phyloP scores from a whole-genome alignment of 176 grass and related monocot species.

The Rhipidocladum racemiflorum region DNA sequence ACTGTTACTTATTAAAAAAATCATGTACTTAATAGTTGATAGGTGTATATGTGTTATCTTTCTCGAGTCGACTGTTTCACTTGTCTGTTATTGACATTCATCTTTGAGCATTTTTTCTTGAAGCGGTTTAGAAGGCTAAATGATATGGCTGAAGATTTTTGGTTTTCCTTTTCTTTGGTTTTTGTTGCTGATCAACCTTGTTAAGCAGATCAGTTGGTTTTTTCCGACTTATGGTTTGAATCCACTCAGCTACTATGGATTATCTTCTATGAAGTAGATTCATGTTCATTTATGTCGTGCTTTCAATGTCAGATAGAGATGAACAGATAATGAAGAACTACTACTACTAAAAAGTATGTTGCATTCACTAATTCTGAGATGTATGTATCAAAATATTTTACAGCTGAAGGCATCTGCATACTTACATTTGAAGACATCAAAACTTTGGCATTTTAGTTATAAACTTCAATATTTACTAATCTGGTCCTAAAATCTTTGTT shows the following conservation, averaged over 20 bases:
- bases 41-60: background rate
- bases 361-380: background rate
- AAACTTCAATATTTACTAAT: slow-evolving; percentile 10
- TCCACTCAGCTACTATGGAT: background rate
- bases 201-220: background rate
- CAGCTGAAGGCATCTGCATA: background rate
- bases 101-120: background rate
- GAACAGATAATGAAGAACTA: slow-evolving; percentile 1
- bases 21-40: background rate
- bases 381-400: too few species aligned
- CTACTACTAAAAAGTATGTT: background rate
- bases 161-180: slow-evolving; percentile 6
- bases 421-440: background rate
- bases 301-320: background rate
- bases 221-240: background rate
- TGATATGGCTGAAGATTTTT: background rate
- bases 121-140: slow-evolving; percentile 7
- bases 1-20: background rate
- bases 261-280: background rate
- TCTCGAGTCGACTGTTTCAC: slow-evolving; percentile 13
- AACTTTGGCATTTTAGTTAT: background rate
- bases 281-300: background rate
- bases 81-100: slow-evolving; percentile 8
- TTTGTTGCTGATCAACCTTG: background rate
- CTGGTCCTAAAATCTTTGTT: background rate